A percentile compares a stretch with the other conserved stretches of the same genome.
Evolutionary conservation across 345 rosid genomes (phyloP).

Genomic region (Limnanthes douglasii): DNA sequence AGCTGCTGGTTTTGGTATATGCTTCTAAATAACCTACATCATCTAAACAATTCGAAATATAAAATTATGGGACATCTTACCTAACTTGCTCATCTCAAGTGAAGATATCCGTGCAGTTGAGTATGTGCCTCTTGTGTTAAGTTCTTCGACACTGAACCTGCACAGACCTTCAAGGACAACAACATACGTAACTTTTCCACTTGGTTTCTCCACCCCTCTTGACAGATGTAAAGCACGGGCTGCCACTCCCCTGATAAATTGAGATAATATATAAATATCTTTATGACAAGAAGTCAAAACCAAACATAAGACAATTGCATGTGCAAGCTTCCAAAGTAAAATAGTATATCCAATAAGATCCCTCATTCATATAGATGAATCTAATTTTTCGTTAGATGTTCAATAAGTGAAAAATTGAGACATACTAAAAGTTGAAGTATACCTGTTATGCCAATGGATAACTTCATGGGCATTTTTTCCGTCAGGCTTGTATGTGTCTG

Average conservation of each 20-base stretch:
- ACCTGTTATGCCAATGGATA: slow-evolving; percentile 97
- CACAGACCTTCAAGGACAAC: slow-evolving; percentile 97
- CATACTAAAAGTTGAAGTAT: slow-evolving; percentile 1
- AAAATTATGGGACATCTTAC: too few species aligned
- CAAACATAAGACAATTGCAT: too few species aligned
- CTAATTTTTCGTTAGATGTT: too few species aligned
- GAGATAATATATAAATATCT: too few species aligned
- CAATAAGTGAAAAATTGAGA: too few species aligned
- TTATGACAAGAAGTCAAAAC: too few species aligned
- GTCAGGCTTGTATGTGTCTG: slow-evolving; percentile 56
- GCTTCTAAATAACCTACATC: too few species aligned
- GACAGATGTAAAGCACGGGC: slow-evolving; percentile 98
- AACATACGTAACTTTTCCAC: slow-evolving; percentile 95
- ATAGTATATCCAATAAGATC: too few species aligned
- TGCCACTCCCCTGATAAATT: slow-evolving; percentile 68
- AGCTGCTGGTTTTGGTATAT: too few species aligned
- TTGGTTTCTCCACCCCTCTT: slow-evolving; percentile 98
- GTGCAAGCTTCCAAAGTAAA: too few species aligned
- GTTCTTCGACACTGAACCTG: slow-evolving; percentile 89
- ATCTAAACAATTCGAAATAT: too few species aligned
- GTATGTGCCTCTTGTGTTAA: slow-evolving; percentile 80
- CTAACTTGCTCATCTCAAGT: slow-evolving; percentile 81
- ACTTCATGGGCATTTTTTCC: slow-evolving; percentile 69
- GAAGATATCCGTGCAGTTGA: slow-evolving; percentile 81
- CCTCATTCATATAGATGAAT: too few species aligned